Evolutionary conservation across 768 basidiomycete genomes (phyloP), one percentile per base, ranked within the genome.

Genomic region (Naematelia encephala): DNA sequence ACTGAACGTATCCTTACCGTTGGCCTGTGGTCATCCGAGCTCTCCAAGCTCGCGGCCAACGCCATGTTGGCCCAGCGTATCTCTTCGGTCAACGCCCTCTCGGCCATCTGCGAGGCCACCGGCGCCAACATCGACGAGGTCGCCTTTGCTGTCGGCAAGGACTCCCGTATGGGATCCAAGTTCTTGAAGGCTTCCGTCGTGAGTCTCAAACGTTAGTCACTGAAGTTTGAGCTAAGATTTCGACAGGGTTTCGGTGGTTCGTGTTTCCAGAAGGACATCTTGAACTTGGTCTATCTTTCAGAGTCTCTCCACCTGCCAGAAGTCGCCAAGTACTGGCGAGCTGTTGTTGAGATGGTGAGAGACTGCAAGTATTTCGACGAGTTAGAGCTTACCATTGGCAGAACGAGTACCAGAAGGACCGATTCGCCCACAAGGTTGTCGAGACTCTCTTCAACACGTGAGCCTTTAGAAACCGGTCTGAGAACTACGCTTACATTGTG

Each of bases 221-320:
- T 28, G 51, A 16, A 5, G 27, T 19, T 49, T 25, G 26, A 19
- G n/a, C 30, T n/a, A 16, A 16, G n/a, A n/a, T n/a, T n/a, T n/a
- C 34, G 16, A 2, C 39, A 69, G 69, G 94, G 96, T 21, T 99
- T 99, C 70, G 94, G 96, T 61, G 96, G 96, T 34, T 90, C 88
- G 12, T 99, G 94, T 81, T 99, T 99, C 89, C 94, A 98, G 81
- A 98, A 99, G 58, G 94, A 99, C 75, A 98, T 98, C 78, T 86
- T 99, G 73, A 99, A 99, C 82, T 82, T 99, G 62, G 96, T 98
- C 46, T 99, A 99, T 81, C 85, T 99, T 45, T 88, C 86, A 74
- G 93, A 98, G 80, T 91, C 88, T 63, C 80, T 91, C 56, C 91
- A 98, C 79, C 83, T 99, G 55, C 92, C 93, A 39, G 91, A 97